These are phyloP conservation scores for Leucocoprinus sp. DNA, from an alignment of 768 basidiomycete species.

Conservation along the genomic window DNA sequence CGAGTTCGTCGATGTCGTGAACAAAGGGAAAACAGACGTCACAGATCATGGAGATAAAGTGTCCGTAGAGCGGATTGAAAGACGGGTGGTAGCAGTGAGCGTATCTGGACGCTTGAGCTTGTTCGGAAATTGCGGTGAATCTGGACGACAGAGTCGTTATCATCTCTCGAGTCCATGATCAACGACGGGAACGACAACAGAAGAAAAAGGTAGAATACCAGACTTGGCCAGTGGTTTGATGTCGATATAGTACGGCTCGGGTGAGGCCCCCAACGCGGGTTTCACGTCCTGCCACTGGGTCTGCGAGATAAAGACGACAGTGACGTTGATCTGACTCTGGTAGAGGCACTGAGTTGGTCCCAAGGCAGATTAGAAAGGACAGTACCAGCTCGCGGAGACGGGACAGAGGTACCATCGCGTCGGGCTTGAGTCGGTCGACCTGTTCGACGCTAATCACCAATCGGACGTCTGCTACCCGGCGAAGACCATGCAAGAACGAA, in stretches of 20 bases:
- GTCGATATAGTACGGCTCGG: conserved; percentile 65
- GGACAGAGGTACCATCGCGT: conserved; percentile 61
- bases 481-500: conserved; percentile 60
- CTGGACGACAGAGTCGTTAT: conserved; percentile 30
- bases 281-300: conserved; percentile 65
- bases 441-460: conserved; percentile 59
- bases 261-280: conserved; percentile 60
- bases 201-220: conserved; percentile 34
- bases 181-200: not conserved
- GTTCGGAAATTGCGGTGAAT: conserved; percentile 21
- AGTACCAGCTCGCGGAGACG: conserved; percentile 65
- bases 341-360: not conserved
- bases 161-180: conserved; percentile 18
- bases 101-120: conserved; percentile 5
- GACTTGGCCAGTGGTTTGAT: conserved; percentile 46
- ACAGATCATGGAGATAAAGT: conserved; percentile 52
- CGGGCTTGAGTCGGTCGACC: conserved; percentile 61
- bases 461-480: conserved; percentile 28
- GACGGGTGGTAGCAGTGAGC: conserved; percentile 43
- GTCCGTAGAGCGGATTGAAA: conserved; percentile 52
- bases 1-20: conserved; percentile 59
- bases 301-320: conserved; percentile 55
- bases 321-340: conserved; percentile 34
- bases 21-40: conserved; percentile 58
- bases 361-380: not conserved